Conservation (phyloP, 495 filamentous ascomycete species). For the Penicillium riverlandense region DNA sequence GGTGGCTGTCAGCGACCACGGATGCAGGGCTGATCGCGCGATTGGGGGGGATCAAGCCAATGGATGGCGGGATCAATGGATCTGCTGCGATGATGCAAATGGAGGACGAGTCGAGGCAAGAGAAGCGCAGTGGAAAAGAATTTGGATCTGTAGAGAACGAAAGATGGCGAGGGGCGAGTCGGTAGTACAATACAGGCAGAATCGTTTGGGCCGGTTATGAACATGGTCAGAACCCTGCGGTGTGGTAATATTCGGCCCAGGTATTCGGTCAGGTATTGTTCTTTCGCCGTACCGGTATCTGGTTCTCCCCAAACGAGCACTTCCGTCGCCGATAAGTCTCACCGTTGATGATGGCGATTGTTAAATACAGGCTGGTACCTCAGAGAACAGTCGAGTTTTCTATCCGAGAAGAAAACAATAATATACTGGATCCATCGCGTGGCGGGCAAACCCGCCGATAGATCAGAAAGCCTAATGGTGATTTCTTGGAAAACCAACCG, state of each 20-base stretch:
- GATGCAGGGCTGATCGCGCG: constrained; percentile 4
- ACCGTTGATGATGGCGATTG: too few relatives aligned
- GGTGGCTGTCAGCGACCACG: constrained; percentile 2
- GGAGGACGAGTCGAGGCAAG: background rate
- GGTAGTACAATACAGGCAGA: background rate
- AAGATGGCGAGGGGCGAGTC: constrained; percentile 8
- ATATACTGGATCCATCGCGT: constrained; percentile 11
- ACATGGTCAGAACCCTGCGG: too few relatives aligned
- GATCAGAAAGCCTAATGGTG: constrained; percentile 21
- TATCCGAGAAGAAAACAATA: too few relatives aligned
- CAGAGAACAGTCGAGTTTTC: too few relatives aligned
- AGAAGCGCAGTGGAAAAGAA: constrained; percentile 2
- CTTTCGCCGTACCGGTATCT: too few relatives aligned
- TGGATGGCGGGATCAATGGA: background rate
- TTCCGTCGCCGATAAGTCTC: too few relatives aligned
- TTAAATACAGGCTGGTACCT: too few relatives aligned
- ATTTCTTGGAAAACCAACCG: too few relatives aligned
- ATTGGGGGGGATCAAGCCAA: constrained; percentile 3
- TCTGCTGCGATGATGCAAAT: background rate
- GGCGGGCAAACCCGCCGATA: constrained; percentile 15
- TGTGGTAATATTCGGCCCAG: too few relatives aligned
- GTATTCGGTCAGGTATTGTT: too few relatives aligned
- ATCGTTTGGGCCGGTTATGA: too few relatives aligned
- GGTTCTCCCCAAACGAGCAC: too few relatives aligned
- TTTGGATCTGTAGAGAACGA: constrained; percentile 16